Evolutionary conservation across 2,329 filamentous ascomycete species (phyloP).

Genomic region (Stenocarpella maydis): DNA sequence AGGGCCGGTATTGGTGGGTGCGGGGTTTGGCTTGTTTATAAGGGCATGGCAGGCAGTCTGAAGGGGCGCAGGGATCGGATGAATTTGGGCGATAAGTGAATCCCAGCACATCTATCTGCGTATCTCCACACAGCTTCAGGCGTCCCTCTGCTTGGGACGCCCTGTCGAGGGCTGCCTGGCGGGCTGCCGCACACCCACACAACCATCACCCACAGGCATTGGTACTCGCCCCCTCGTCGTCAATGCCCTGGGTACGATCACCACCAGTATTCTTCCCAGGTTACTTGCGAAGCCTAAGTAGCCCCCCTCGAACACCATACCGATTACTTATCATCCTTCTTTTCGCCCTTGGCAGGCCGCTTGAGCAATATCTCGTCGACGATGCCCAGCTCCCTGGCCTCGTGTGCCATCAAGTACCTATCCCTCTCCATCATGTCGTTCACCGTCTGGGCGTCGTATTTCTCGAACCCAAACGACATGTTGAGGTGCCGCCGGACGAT

Average conservation of each 20-base stretch:
- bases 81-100: not conserved
- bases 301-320: not conserved
- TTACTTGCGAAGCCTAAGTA: not conserved
- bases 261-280: not conserved
- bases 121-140: not conserved
- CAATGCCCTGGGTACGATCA: not conserved
- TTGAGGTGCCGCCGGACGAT: slow-evolving; percentile 92
- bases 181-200: not conserved
- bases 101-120: not conserved
- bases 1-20: not conserved
- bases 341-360: slow-evolving; percentile 48
- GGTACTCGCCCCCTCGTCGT: not conserved
- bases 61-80: not conserved
- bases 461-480: slow-evolving; percentile 75
- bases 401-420: slow-evolving; percentile 88
- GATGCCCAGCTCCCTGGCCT: slow-evolving; percentile 89
- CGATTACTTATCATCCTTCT: slow-evolving; percentile 21
- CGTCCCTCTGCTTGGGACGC: not conserved
- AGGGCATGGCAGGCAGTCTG: not conserved
- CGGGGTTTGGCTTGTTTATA: not conserved
- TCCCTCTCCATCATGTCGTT: slow-evolving; percentile 97
- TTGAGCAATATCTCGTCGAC: slow-evolving; percentile 86
- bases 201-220: not conserved
- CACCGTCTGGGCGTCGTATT: slow-evolving; percentile 82
- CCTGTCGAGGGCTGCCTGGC: not conserved